Evolutionary conservation across 1,284 basidiomycete genomes (phyloP).

Genomic region (Leccinum cinnamomeum): DNA sequence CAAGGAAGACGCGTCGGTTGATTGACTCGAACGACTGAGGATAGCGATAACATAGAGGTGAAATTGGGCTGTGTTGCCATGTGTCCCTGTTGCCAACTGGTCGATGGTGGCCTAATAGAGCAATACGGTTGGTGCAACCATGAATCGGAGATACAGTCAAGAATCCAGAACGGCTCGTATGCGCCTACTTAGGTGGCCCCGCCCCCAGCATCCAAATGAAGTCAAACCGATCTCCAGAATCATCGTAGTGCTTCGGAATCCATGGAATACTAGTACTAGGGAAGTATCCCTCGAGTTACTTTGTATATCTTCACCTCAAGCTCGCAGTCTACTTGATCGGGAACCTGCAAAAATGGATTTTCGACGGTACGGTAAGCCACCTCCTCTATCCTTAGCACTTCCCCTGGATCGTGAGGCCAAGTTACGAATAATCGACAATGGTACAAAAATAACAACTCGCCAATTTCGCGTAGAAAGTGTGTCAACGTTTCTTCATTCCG

Average conservation of each 20-base stretch:
- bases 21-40: no score
- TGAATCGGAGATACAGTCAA: no score
- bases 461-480: conserved; percentile 40
- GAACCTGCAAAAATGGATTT: conserved; percentile 12
- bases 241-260: no score
- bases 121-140: no score
- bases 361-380: conserved; percentile 21
- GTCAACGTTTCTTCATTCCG: conserved; percentile 46
- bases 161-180: no score
- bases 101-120: no score
- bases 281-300: conserved; percentile 23
- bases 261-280: conserved; percentile 1
- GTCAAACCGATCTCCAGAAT: no score
- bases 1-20: no score
- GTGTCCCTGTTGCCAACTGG: no score
- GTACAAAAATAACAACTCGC: conserved; percentile 28
- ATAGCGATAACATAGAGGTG: no score
- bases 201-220: background rate
- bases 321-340: conserved; percentile 28
- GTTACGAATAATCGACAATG: conserved; percentile 1
- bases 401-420: conserved; percentile 24
- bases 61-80: no score
- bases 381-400: conserved; percentile 20
- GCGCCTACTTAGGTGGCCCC: no score
- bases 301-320: conserved; percentile 35